Evolutionary conservation across 768 basidiomycete species (phyloP).

Genomic region (Suillus tomentosus): DNA sequence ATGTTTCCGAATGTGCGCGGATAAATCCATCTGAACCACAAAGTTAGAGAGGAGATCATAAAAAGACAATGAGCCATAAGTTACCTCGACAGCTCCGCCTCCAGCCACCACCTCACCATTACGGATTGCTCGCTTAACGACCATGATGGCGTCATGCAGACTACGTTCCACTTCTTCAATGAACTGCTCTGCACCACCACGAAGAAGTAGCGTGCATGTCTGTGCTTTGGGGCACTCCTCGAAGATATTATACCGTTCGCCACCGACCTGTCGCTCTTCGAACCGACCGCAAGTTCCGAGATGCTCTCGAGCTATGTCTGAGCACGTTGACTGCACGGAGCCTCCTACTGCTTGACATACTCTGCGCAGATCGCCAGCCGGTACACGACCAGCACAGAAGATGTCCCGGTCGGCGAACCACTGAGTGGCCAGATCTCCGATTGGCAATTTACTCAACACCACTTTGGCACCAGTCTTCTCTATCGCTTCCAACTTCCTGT

Average conservation of each 20-base stretch:
- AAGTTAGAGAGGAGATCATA: conserved; percentile 7
- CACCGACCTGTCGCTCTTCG: conserved; percentile 94
- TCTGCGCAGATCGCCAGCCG: conserved; percentile 84
- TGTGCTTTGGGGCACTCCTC: conserved; percentile 91
- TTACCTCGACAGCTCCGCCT: conserved; percentile 94
- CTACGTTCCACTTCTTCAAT: conserved; percentile 98
- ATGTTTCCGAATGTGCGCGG: conserved; percentile 89
- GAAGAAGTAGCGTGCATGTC: conserved; percentile 91
- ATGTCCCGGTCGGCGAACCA: conserved; percentile 99
- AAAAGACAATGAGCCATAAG: conserved; percentile 12
- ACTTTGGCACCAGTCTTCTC: conserved; percentile 96
- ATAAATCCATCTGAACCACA: conserved; percentile 88
- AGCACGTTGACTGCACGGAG: conserved; percentile 91
- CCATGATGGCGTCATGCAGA: conserved; percentile 99
- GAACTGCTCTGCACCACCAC: conserved; percentile 98
- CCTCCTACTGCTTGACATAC: conserved; percentile 97
- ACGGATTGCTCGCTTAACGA: conserved; percentile 94
- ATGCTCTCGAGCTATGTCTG: conserved; percentile 87
- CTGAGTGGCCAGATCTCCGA: conserved; percentile 97
- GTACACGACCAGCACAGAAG: conserved; percentile 97
- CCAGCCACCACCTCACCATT: conserved; percentile 97
- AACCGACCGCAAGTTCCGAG: conserved; percentile 92
- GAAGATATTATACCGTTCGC: conserved; percentile 95
- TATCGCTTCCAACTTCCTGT: conserved; percentile 94
- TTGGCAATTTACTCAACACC: conserved; percentile 96